Conservation (phyloP, 495 filamentous ascomycete species). For the Trichoderma orchidacearum region DNA sequence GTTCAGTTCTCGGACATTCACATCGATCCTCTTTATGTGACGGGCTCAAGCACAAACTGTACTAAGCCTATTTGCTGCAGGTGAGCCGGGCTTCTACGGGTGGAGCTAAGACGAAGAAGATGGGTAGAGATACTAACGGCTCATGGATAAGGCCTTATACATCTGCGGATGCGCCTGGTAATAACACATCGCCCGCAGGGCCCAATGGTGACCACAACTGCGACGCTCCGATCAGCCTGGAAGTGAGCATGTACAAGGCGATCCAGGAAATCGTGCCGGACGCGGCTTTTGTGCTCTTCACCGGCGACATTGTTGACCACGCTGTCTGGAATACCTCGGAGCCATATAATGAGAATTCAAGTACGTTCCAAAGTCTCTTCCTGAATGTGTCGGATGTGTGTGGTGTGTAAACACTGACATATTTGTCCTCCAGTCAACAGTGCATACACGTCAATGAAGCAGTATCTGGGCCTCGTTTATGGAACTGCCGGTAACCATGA, state of each 20-base stretch:
- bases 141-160: conserved; percentile 19
- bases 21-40: conserved; percentile 36
- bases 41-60: conserved; percentile 35
- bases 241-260: conserved; percentile 39
- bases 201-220: conserved; percentile 33
- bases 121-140: not conserved
- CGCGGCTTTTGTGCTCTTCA: conserved; percentile 29
- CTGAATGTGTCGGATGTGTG: conserved; percentile 7
- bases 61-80: conserved; percentile 44
- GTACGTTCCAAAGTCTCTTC: not conserved
- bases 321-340: conserved; percentile 23
- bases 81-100: conserved; percentile 5
- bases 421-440: conserved; percentile 17
- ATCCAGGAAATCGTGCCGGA: conserved; percentile 24
- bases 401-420: not conserved
- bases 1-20: conserved; percentile 46
- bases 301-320: conserved; percentile 35
- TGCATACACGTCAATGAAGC: conserved; percentile 26
- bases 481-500: conserved; percentile 44
- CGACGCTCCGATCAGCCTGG: conserved; percentile 34
- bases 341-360: not conserved
- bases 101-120: not conserved
- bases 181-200: conserved; percentile 29
- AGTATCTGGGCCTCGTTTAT: conserved; percentile 28
- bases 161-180: conserved; percentile 25